Base-by-base conservation (phyloP, 2,329 filamentous ascomycete species). In the Alternaria panax region DNA sequence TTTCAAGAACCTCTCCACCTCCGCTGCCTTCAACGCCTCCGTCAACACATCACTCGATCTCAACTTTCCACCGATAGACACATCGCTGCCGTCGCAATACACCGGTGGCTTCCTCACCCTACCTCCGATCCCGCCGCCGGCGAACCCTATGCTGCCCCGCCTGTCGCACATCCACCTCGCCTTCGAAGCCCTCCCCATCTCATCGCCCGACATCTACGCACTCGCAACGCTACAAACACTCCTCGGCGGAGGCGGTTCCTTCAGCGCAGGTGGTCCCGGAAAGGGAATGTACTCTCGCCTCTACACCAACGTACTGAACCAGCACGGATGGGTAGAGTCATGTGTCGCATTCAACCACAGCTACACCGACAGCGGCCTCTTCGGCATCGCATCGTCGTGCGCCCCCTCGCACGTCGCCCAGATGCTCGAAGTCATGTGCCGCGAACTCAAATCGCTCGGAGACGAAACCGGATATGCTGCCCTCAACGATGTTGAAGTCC, bases 251-350 rank as follows among this genome's bases (percentile, higher is more conserved):
- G 95, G 95, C 48, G 95, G 95, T 24, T 97, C 93, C 56, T 99
- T 99, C 83, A 96, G 92, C 16, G 95, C 95, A 54, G 95, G 95
- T 70, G 95, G 95, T 0, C 95, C 95, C 5, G 95, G 95, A 53
- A 99, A 99, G 83, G 95, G 95, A 78, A 99, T 99, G 95, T 98
- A 98, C 84, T 96, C 92, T 36, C 90, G 95, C 12, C 87, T 99
- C 8, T 99, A 97, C 84, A 98, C 93, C 64, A 97, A 97, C 77
- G 94, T 98, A 0, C 87, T 99, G 51, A 99, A 99, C 83, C 93
- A 98, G 80, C 90, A 97, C 81, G 92, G 91, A 69, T 99, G 94
- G 94, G 92, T 99, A 25, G 95, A 99, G 81, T 93, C 89, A 61
- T 98, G 95, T 81, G 86, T 96, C 51, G 91, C 94, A 28, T 98